These are phyloP conservation scores for Asterophora parasitica DNA, from an alignment of 768 basidiomycete species.

Conservation along the genomic window DNA sequence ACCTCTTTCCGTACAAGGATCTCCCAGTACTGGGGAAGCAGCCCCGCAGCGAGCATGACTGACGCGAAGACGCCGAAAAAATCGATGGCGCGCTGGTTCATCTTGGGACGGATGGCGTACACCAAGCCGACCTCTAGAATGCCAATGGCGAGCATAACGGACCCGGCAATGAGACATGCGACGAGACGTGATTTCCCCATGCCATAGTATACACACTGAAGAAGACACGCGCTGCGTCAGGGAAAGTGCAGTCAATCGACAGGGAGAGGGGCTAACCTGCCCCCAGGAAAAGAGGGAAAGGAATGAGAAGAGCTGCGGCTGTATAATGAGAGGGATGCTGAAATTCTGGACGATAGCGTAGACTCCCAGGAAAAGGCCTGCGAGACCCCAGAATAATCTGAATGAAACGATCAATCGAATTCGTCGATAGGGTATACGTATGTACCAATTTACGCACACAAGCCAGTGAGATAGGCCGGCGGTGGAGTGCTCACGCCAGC, in stretches of 20 bases:
- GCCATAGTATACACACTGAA: conserved; percentile 67
- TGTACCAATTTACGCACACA: conserved; percentile 38
- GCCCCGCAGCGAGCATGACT: conserved; percentile 46
- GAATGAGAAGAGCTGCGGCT: conserved; percentile 61
- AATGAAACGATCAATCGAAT: background rate
- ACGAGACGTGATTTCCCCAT: conserved; percentile 30
- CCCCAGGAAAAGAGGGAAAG: conserved; percentile 60
- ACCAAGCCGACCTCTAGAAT: conserved; percentile 58
- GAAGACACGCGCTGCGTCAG: background rate
- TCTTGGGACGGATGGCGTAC: conserved; percentile 47
- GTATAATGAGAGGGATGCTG: conserved; percentile 68
- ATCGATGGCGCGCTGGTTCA: conserved; percentile 31
- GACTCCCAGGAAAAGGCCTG: conserved; percentile 58
- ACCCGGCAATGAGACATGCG: conserved; percentile 32
- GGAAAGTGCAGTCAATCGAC: too few relatives aligned
- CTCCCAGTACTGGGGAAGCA: conserved; percentile 67
- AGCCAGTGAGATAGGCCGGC: conserved; percentile 65
- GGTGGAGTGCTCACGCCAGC: conserved; percentile 60
- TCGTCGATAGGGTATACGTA: background rate
- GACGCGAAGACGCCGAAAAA: conserved; percentile 63
- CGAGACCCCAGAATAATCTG: conserved; percentile 59
- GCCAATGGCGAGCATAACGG: conserved; percentile 41
- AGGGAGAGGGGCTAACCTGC: conserved; percentile 38
- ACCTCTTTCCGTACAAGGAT: conserved; percentile 63
- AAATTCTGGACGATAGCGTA: conserved; percentile 62